Evolutionary conservation across 2,329 filamentous ascomycete genomes (phyloP), one percentile per base, ranked within the genome.

Genomic region (Colletotrichum orbiculare): DNA sequence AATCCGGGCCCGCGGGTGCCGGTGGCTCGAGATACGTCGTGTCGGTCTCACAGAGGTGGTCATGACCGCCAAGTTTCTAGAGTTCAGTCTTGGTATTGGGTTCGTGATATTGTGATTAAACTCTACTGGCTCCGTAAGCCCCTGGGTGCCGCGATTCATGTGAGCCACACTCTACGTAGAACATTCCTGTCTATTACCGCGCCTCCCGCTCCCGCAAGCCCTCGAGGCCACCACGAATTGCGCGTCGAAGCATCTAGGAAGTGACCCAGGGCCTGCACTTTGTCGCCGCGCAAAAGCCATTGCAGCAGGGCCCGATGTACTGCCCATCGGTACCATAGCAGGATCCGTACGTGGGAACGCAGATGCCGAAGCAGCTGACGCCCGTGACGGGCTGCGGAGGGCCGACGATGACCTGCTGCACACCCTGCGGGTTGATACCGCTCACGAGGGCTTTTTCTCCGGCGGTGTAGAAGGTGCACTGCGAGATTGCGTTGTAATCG

Each of bases 381-480:
- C 73, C 74, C 6, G 71, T 71, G 55, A 85, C 75, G 4, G 78
- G 77, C 70, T 80, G 76, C 4, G 82, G 80, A 25, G 82, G 81
- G 0, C 79, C 78, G 33, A 85, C 75, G 8, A 77, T 70, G 25
- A 85, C 73, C 60, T 80, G 77, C 68, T 78, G 75, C 13, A 74
- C 67, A 9, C 78, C 78, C 2, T 67, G 59, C 1, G 68, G 42
- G 37, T 70, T 71, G 66, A 76, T 73, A 56, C 71, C 72, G 57
- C 71, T 70, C 25, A 71, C 72, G 5, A 80, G 73, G 0, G 77
- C 70, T 68, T 75, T 73, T 7, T 73, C 62, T 17, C 68, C 72
- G 8, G 71, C 63, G 0, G 79, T 81, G 60, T 76, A 70, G 72
- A 85, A 84, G n/a, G 72, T 76, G 74, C 83, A 85, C 56, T 78